These are phyloP conservation scores for Pseudogymnoascus sp. DNA, from an alignment of 2,329 filamentous ascomycete species.

Conservation along the genomic window DNA sequence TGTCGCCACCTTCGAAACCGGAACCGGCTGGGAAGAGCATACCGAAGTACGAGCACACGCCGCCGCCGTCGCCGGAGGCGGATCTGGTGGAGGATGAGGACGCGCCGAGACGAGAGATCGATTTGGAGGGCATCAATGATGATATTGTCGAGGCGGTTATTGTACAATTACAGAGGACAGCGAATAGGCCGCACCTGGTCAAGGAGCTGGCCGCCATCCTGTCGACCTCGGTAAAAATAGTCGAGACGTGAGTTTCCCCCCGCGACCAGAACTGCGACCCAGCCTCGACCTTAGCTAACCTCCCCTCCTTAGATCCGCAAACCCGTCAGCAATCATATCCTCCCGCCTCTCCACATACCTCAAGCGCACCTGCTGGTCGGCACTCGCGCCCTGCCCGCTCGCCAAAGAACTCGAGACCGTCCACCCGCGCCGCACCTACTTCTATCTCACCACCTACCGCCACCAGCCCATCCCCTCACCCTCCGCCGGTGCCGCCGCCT, in stretches of 20 bases:
- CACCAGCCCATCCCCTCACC: constrained; percentile 72
- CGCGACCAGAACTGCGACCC: constrained; percentile 12
- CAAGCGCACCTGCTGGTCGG: constrained; percentile 75
- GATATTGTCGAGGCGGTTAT: constrained; percentile 92
- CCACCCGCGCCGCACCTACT: constrained; percentile 91
- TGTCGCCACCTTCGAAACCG: constrained; percentile 28
- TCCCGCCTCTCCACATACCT: constrained; percentile 84
- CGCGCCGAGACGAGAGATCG: constrained; percentile 48
- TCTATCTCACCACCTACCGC: constrained; percentile 83
- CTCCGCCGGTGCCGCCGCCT: constrained; percentile 38
- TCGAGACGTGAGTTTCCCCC: constrained; percentile 70
- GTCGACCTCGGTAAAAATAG: constrained; percentile 65
- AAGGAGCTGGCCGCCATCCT: constrained; percentile 84
- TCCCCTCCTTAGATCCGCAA: constrained; percentile 64
- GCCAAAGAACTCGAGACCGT: constrained; percentile 88
- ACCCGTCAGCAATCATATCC: constrained; percentile 89
- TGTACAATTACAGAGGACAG: constrained; percentile 77
- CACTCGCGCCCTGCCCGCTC: constrained; percentile 71
- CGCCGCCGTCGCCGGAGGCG: constrained; percentile 64
- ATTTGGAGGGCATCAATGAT: constrained; percentile 80
- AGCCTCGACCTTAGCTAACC: constrained; percentile 22
- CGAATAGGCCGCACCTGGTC: constrained; percentile 86
- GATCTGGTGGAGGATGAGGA: constrained; percentile 29
- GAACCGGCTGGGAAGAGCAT: constrained; percentile 25
- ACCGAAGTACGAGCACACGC: constrained; percentile 60